Base-by-base conservation (phyloP, 2,329 filamentous ascomycete species). In the Trichoderma citrinoviride region DNA sequence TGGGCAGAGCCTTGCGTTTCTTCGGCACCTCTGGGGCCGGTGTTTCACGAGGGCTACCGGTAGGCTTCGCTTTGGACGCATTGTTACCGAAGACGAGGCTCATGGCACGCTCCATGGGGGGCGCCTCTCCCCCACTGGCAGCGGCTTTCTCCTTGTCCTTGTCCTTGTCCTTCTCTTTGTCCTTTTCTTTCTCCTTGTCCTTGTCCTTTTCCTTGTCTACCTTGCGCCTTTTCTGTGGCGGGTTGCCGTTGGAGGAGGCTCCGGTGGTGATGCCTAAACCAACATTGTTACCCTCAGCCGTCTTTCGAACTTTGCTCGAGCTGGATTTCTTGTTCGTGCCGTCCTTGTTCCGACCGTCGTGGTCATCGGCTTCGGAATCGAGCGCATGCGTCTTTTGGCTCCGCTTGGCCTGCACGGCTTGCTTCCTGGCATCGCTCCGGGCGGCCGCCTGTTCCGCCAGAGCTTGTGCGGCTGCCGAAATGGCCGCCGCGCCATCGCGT, bases 381-480 rank as follows among this genome's bases (percentile, higher is more conserved):
- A 85, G 83, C 66, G 90, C 87, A 27, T 90, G 87, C 61, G 80
- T 82, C 72, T 87, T 89, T 68, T 86, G 85, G 68, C 87, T 90
- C 74, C 90, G 92, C 73, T 90, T 91, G 46, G 90, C 90, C 68
- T 89, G 84, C 67, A 93, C 82, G 23, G 92, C 90, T 76, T 96
- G 92, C 73, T 94, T 92, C 68, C 92, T 85, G 40, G 90, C 89
- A 73, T 96, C 93, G 75, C 92, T 95, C 70, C 93, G 87, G 64
- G 90, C 89, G 14, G 92, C 90, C 21, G 90, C 90, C 75, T 97
- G 93, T 41, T 90, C 91, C 60, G 93, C 93, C 62, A 95, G 84
- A 50, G 90, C 84, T 67, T 90, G 88, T 65, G 89, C 89, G 14
- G 90, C 90, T 1, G 91, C 90, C 23, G 92, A 91, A 70, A 93